A percentile compares a stretch with the other conserved stretches of the same genome.
Conservation (phyloP, 2,329 filamentous ascomycete genomes). For the Oidium heveae region DNA sequence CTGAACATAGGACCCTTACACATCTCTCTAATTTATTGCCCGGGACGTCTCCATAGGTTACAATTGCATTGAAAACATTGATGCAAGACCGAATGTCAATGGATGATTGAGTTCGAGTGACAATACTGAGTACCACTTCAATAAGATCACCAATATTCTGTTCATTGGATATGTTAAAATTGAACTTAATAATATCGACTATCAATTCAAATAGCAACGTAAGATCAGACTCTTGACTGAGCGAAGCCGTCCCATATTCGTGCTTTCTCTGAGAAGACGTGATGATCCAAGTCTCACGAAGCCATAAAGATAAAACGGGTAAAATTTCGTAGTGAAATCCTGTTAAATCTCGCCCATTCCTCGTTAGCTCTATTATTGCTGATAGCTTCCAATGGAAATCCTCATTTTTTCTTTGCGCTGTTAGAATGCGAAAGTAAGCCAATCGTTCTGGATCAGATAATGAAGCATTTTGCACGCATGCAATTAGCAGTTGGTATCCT, state of each 20-base stretch:
- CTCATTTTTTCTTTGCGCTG: conserved; percentile 27
- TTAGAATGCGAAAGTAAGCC: conserved; percentile 38
- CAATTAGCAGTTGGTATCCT: conserved; percentile 40
- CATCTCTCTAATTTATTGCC: conserved; percentile 34
- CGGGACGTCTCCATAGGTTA: conserved; percentile 48
- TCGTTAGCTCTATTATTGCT: conserved; percentile 34
- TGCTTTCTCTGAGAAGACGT: conserved; percentile 27
- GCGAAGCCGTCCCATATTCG: conserved; percentile 18
- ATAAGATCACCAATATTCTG: conserved; percentile 34
- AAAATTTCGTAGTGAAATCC: conserved; percentile 44
- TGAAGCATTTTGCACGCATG: conserved; percentile 35
- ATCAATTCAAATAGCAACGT: conserved; percentile 38
- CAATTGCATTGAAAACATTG: conserved; percentile 40
- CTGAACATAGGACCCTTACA: conserved; percentile 45
- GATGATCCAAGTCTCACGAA: conserved; percentile 27
- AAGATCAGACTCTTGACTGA: conserved; percentile 34
- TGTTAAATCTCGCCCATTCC: conserved; percentile 32
- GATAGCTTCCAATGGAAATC: conserved; percentile 43
- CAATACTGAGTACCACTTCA: conserved; percentile 36
- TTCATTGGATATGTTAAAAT: conserved; percentile 41
- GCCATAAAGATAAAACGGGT: conserved; percentile 34
- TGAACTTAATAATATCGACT: conserved; percentile 49
- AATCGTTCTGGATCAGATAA: conserved; percentile 41
- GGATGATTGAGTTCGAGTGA: conserved; percentile 36
- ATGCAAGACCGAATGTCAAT: conserved; percentile 43